Conservation (phyloP, 2,329 filamentous ascomycete species). For the Paracorniculantispora psalliotae region DNA sequence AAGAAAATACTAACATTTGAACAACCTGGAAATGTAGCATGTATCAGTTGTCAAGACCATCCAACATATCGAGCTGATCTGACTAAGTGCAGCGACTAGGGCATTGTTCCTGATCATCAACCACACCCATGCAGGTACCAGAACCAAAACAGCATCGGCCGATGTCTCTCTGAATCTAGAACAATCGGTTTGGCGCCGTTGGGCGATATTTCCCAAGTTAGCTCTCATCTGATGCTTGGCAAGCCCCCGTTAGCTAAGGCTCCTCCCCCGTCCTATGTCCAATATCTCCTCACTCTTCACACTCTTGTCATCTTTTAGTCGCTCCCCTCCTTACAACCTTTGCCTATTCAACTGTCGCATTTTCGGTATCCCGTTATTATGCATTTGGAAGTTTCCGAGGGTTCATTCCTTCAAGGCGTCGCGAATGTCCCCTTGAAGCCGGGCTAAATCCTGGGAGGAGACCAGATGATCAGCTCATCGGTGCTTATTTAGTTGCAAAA, state of each 20-base stretch:
- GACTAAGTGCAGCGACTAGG: background rate
- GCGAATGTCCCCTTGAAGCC: slow-evolving; percentile 30
- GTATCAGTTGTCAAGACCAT: no score
- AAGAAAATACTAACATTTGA: no score
- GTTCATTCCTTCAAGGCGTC: background rate
- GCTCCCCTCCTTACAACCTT: background rate
- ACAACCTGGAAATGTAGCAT: no score
- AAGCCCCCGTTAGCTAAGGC: background rate
- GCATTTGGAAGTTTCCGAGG: background rate
- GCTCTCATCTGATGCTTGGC: background rate
- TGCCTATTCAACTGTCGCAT: no score
- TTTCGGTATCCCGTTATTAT: background rate
- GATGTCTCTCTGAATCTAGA: background rate
- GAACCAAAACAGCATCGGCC: background rate
- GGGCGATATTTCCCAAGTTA: background rate
- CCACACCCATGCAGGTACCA: background rate
- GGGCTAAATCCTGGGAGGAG: slow-evolving; percentile 45
- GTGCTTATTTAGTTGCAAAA: background rate
- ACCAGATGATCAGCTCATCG: background rate
- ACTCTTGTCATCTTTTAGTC: background rate
- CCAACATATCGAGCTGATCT: no score
- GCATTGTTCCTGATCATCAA: background rate
- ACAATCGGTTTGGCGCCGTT: background rate
- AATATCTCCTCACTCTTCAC: background rate
- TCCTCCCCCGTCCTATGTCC: background rate